These are phyloP conservation scores for Pseudogymnoascus sp. DNA, from an alignment of 2,329 filamentous ascomycete species.

Conservation along the genomic window DNA sequence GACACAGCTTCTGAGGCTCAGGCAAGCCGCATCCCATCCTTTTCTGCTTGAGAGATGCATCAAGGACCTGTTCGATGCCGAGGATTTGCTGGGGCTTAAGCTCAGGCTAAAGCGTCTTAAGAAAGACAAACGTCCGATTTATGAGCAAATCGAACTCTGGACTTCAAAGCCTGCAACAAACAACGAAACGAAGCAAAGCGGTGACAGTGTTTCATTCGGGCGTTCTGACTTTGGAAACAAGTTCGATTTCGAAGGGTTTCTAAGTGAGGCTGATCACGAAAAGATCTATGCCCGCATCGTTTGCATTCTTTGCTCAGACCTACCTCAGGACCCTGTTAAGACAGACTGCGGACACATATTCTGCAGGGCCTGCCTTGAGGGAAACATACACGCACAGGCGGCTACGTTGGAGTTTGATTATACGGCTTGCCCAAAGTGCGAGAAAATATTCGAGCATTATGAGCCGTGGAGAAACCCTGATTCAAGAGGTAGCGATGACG, in stretches of 20 bases:
- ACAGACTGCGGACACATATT: neutral
- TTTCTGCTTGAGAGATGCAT: slow-evolving; percentile 28
- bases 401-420: neutral
- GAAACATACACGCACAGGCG: neutral
- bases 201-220: neutral
- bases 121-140: slow-evolving; percentile 18
- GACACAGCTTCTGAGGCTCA: slow-evolving; percentile 27
- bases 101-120: slow-evolving; percentile 13
- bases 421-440: neutral
- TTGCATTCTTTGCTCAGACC: neutral
- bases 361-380: neutral
- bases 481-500: neutral
- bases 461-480: neutral
- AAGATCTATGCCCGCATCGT: neutral
- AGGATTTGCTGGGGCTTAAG: slow-evolving; percentile 21
- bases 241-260: neutral
- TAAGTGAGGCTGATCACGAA: neutral
- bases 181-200: neutral
- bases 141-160: slow-evolving; percentile 25
- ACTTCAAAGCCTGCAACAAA: slow-evolving; percentile 8
- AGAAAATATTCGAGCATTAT: neutral
- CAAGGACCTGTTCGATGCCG: slow-evolving; percentile 24
- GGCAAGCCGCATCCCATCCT: slow-evolving; percentile 28
- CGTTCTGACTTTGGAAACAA: neutral
- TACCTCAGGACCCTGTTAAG: neutral